phyloP scores from a whole-genome alignment of 176 grass and related monocot species.

The Urochloa ruziziensis region DNA sequence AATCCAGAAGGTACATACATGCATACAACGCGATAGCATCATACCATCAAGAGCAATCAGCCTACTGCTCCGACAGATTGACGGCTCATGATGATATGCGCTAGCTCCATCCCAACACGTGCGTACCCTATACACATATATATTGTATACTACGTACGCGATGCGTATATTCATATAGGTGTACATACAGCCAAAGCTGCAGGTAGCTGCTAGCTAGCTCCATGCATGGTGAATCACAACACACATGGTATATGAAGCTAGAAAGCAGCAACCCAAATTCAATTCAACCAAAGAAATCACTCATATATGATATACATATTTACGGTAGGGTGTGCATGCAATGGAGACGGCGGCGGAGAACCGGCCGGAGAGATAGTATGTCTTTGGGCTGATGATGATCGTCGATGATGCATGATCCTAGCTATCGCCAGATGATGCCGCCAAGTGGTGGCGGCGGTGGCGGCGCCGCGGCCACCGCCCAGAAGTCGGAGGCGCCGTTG shows the following conservation, averaged over 20 bases:
- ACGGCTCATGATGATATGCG: conserved; percentile 89
- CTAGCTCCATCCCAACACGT: background rate
- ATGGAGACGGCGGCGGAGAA: no score
- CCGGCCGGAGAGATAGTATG: background rate
- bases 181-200: no score
- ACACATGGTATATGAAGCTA: background rate
- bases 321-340: background rate
- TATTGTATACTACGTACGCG: background rate
- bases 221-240: background rate
- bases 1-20: background rate
- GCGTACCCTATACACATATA: background rate
- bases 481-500: conserved; percentile 48
- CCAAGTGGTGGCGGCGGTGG: background rate
- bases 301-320: background rate
- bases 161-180: background rate
- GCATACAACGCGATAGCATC: background rate
- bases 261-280: background rate
- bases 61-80: conserved; percentile 49
- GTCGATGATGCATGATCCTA: background rate
- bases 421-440: conserved; percentile 35
- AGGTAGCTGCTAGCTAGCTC: background rate
- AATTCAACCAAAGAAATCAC: background rate
- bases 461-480: conserved; percentile 30
- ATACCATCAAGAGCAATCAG: conserved; percentile 96
- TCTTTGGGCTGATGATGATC: background rate